These are phyloP conservation scores for Penicillium antarcticum DNA, from an alignment of 495 filamentous ascomycete genomes.

Conservation along the genomic window DNA sequence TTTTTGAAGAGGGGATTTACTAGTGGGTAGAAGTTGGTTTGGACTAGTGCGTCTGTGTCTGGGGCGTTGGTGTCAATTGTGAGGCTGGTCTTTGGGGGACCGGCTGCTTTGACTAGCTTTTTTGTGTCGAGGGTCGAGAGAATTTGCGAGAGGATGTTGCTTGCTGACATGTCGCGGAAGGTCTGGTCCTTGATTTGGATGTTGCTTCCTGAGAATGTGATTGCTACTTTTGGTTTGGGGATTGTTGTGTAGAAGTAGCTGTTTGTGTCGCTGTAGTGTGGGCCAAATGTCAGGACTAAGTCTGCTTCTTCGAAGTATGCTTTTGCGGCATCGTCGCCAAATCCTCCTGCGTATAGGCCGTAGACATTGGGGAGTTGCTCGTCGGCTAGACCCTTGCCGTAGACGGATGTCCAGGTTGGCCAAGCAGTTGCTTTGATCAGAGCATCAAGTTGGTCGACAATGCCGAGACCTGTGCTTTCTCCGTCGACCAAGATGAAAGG, in stretches of 20 bases:
- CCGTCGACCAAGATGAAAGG: conserved; percentile 39
- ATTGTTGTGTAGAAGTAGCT: conserved; percentile 29
- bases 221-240: conserved; percentile 21
- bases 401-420: conserved; percentile 33
- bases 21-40: conserved; percentile 30
- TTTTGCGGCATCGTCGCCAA: conserved; percentile 18
- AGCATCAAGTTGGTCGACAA: conserved; percentile 25
- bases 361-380: conserved; percentile 33
- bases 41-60: conserved; percentile 19
- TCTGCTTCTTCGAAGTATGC: conserved; percentile 31
- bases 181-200: conserved; percentile 28
- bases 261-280: conserved; percentile 36
- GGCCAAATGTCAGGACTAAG: conserved; percentile 32
- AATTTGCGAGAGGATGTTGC: conserved; percentile 15
- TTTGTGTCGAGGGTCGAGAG: conserved; percentile 18
- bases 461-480: conserved; percentile 20
- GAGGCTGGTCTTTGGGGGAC: conserved; percentile 11
- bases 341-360: conserved; percentile 31
- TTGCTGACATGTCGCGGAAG: conserved; percentile 22
- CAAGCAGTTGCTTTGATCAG: conserved; percentile 26
- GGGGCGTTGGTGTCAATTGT: conserved; percentile 9
- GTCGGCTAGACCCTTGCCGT: conserved; percentile 38
- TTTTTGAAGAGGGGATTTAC: conserved; percentile 28
- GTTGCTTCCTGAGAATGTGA: conserved; percentile 24
- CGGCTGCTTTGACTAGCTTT: conserved; percentile 11